phyloP scores from a whole-genome alignment of 805 yeast species.

The Saccharomycopsis javanensis region DNA sequence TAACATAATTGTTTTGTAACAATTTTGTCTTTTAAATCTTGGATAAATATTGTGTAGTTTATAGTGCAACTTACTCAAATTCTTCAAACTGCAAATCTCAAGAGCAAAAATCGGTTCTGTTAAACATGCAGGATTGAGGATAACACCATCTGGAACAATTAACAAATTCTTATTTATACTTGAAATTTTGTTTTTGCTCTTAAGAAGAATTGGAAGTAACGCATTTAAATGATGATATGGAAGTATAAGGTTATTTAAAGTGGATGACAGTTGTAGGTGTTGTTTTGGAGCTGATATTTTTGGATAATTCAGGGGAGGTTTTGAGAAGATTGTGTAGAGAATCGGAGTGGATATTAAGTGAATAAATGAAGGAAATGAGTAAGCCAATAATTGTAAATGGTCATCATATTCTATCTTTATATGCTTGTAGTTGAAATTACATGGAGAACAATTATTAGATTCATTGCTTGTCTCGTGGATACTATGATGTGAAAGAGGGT shows the following conservation, averaged over 20 bases:
- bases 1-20: constrained; percentile 15
- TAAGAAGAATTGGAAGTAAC: constrained; percentile 12
- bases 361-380: constrained; percentile 15
- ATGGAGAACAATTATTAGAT: neutral
- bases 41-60: constrained; percentile 12
- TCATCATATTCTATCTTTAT: constrained; percentile 19
- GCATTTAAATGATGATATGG: constrained; percentile 12
- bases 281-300: neutral
- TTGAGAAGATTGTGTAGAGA: constrained; percentile 2
- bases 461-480: neutral
- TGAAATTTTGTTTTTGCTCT: constrained; percentile 11
- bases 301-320: neutral
- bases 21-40: constrained; percentile 13
- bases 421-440: constrained; percentile 11
- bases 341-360: constrained; percentile 14
- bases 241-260: constrained; percentile 4
- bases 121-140: constrained; percentile 6
- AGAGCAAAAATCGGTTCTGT: constrained; percentile 16
- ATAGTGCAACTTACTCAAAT: constrained; percentile 9
- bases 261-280: neutral
- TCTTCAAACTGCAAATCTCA: constrained; percentile 8
- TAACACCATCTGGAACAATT: constrained; percentile 17
- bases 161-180: constrained; percentile 13
- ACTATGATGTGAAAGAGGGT: neutral
- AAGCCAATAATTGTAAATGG: constrained; percentile 9